Evolutionary conservation across 1,284 basidiomycete species (phyloP).

Genomic region (Chalciporus piperatoides): DNA sequence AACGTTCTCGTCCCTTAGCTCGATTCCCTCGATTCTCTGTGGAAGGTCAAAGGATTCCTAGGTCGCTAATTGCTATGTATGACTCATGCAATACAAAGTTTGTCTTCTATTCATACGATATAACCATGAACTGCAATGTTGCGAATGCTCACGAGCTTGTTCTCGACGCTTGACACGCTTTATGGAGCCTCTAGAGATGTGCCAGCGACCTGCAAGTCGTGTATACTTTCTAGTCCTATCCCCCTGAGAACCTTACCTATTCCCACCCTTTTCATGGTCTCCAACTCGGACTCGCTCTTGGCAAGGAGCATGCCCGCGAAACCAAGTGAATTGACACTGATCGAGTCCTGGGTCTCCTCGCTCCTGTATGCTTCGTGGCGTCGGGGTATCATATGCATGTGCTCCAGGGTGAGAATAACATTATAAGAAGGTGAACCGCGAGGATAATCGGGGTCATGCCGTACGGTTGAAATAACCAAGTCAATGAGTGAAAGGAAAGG

Average conservation of each 20-base stretch:
- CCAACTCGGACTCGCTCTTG: conserved; percentile 71
- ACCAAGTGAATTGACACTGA: conserved; percentile 82
- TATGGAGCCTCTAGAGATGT: conserved; percentile 31
- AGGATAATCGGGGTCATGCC: conserved; percentile 60
- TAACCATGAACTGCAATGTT: neutral
- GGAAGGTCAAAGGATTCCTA: conserved; percentile 39
- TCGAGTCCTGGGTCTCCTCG: conserved; percentile 44
- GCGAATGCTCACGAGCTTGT: neutral
- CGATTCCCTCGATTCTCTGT: conserved; percentile 37
- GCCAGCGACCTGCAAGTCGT: conserved; percentile 54
- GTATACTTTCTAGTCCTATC: conserved; percentile 61
- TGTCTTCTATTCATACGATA: conserved; percentile 2
- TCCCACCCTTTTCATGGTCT: conserved; percentile 58
- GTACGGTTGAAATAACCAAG: conserved; percentile 71
- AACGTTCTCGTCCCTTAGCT: conserved; percentile 33
- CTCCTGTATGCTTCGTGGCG: conserved; percentile 53
- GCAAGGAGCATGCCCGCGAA: conserved; percentile 85
- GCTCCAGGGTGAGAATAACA: conserved; percentile 75
- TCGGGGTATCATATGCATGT: conserved; percentile 81
- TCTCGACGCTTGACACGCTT: neutral
- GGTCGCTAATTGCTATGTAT: conserved; percentile 17
- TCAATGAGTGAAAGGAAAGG: conserved; percentile 77
- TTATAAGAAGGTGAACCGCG: conserved; percentile 74
- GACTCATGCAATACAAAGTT: neutral
- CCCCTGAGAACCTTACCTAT: conserved; percentile 55